These are phyloP conservation scores for Dactylonectria estremocensis DNA, from an alignment of 2,329 filamentous ascomycete genomes.

Conservation along the genomic window DNA sequence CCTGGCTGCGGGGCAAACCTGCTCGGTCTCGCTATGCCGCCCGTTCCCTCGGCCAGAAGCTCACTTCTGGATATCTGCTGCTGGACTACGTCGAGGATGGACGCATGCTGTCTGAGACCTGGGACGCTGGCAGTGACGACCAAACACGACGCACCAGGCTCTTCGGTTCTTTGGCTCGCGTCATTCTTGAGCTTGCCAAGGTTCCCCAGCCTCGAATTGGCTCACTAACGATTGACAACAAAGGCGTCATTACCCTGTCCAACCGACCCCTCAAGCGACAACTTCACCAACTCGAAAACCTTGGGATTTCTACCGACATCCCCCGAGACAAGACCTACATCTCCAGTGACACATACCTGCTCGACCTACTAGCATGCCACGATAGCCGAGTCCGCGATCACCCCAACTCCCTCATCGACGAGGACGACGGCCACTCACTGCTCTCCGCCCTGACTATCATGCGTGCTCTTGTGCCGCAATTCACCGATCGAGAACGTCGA, in stretches of 20 bases:
- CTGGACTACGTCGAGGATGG: constrained; percentile 30
- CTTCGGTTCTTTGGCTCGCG: constrained; percentile 47
- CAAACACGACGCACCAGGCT: constrained; percentile 39
- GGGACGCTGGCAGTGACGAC: constrained; percentile 31
- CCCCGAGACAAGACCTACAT: constrained; percentile 52
- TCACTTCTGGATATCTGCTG: constrained; percentile 26
- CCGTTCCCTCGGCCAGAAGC: constrained; percentile 1
- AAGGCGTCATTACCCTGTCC: constrained; percentile 48
- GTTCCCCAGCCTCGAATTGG: constrained; percentile 49
- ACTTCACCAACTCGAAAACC: constrained; percentile 54
- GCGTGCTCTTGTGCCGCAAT: constrained; percentile 47
- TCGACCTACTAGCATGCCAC: constrained; percentile 54
- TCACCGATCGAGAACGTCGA: constrained; percentile 38
- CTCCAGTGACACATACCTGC: constrained; percentile 48
- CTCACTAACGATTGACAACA: constrained; percentile 46
- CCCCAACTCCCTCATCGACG: constrained; percentile 53
- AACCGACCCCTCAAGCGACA: constrained; percentile 55
- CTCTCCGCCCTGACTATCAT: constrained; percentile 50
- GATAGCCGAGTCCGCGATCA: constrained; percentile 54
- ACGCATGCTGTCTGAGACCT: constrained; percentile 39
- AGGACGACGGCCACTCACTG: constrained; percentile 50
- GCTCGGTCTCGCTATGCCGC: constrained; percentile 7
- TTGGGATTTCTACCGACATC: constrained; percentile 53
- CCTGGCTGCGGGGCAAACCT: constrained; percentile 2
- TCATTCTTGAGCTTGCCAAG: constrained; percentile 49